Percentiles rank a stretch among this genome's conserved stretches.
These are phyloP conservation scores for Pseudoperonospora humuli DNA, from an alignment of 352 stramenopile genomes.

Conservation along the genomic window DNA sequence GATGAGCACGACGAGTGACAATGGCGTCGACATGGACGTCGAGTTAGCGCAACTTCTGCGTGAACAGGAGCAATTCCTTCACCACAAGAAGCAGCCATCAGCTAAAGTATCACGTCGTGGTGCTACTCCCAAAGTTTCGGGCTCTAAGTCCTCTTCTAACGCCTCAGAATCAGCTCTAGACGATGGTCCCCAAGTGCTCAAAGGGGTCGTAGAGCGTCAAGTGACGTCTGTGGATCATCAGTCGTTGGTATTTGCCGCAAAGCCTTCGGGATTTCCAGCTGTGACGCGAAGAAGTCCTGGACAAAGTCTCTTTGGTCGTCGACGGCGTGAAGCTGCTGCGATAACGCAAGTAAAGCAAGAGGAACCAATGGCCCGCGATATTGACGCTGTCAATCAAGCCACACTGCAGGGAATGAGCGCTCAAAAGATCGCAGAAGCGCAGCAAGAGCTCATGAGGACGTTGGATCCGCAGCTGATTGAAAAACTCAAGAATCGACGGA, in stretches of 20 bases:
- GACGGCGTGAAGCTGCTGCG: conserved; percentile 19
- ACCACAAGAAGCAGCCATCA: conserved; percentile 42
- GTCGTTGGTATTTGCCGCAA: conserved; percentile 25
- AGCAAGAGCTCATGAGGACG: conserved; percentile 51
- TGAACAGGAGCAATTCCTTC: conserved; percentile 76
- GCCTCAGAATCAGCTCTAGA: conserved; percentile 4
- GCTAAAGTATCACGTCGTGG: conserved; percentile 44
- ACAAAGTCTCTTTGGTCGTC: conserved; percentile 66
- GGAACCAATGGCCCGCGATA: conserved; percentile 28
- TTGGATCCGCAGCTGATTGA: conserved; percentile 57
- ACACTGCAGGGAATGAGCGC: conserved; percentile 55
- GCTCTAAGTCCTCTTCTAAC: conserved; percentile 1
- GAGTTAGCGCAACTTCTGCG: conserved; percentile 72
- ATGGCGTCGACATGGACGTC: conserved; percentile 56
- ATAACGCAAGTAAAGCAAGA: conserved; percentile 2
- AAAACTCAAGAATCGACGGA: conserved; percentile 47
- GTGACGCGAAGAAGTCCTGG: conserved; percentile 31
- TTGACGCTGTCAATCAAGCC: conserved; percentile 50
- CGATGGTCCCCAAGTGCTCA: conserved; percentile 35
- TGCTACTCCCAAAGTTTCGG: conserved; percentile 1
- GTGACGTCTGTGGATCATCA: conserved; percentile 31
- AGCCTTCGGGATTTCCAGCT: conserved; percentile 52
- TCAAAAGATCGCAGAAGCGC: conserved; percentile 59
- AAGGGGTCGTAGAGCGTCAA: conserved; percentile 56
- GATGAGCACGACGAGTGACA: conserved; percentile 15